A percentile compares a stretch with the other conserved stretches of the same genome.
phyloP scores from a whole-genome alignment of 495 filamentous ascomycete genomes.

The Neurospora pannonica region DNA sequence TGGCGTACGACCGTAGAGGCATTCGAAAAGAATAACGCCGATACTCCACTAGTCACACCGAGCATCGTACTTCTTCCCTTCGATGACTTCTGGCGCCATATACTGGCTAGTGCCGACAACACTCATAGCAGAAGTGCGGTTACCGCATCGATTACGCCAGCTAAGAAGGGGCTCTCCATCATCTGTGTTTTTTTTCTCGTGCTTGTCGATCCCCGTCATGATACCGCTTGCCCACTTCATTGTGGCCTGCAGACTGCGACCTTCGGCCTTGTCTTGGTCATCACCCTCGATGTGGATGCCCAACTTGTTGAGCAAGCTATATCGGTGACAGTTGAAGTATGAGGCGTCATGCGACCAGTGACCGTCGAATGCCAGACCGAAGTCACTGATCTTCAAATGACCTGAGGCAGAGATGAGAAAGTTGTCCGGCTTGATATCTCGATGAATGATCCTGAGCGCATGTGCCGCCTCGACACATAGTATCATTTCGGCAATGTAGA shows the following conservation, averaged over 20 bases:
- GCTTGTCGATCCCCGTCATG: slow-evolving; percentile 38
- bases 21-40: slow-evolving; percentile 89
- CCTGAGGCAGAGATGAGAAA: slow-evolving; percentile 82
- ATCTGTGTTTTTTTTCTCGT: slow-evolving; percentile 28
- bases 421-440: slow-evolving; percentile 95
- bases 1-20: slow-evolving; percentile 81
- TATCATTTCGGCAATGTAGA: slow-evolving; percentile 93
- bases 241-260: slow-evolving; percentile 34
- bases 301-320: slow-evolving; percentile 63
- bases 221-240: slow-evolving; percentile 39
- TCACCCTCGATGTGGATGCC: slow-evolving; percentile 71
- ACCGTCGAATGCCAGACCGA: slow-evolving; percentile 88
- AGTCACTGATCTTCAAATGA: slow-evolving; percentile 91
- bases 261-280: slow-evolving; percentile 54
- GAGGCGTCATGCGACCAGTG: slow-evolving; percentile 86
- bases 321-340: slow-evolving; percentile 75
- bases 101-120: slow-evolving; percentile 96
- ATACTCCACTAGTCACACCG: slow-evolving; percentile 96
- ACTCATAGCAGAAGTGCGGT: slow-evolving; percentile 65
- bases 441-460: slow-evolving; percentile 78
- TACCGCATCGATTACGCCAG: slow-evolving; percentile 70
- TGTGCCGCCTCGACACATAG: slow-evolving; percentile 90
- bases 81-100: slow-evolving; percentile 90
- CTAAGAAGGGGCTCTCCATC: slow-evolving; percentile 52
- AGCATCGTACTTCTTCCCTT: slow-evolving; percentile 76